phyloP scores from a whole-genome alignment of 208 protist genomes.

The Leishmania aethiopica region DNA sequence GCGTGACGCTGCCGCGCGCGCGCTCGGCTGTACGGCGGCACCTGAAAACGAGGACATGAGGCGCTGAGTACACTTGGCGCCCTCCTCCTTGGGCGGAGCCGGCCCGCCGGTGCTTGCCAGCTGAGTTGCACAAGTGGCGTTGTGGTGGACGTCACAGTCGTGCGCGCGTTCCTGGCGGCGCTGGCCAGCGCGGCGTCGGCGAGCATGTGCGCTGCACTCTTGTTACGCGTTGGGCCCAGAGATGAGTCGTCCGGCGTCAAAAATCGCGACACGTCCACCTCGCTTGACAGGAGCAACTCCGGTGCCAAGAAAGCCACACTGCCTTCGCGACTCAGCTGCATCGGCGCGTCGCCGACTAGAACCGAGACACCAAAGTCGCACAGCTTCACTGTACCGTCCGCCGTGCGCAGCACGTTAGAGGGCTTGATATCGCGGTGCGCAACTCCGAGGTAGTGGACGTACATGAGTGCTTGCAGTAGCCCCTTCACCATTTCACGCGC shows the following conservation, averaged over 20 bases:
- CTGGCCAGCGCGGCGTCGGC: neutral
- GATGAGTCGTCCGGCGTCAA: constrained; percentile 19
- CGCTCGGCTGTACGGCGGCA: too few species aligned
- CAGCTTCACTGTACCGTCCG: constrained; percentile 67
- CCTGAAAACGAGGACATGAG: neutral
- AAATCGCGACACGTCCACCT: constrained; percentile 37
- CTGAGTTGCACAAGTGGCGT: neutral
- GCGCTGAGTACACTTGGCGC: neutral
- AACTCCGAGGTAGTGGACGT: constrained; percentile 57
- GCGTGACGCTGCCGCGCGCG: neutral
- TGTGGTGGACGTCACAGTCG: neutral
- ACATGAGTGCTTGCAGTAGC: constrained; percentile 46
- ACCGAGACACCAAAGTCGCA: constrained; percentile 76
- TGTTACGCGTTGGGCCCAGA: constrained; percentile 9
- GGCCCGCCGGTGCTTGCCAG: neutral
- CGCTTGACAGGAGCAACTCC: constrained; percentile 53
- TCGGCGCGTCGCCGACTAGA: constrained; percentile 34
- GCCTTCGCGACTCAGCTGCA: constrained; percentile 51
- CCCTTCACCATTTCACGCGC: constrained; percentile 39
- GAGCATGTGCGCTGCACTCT: neutral
- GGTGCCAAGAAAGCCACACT: constrained; percentile 76
- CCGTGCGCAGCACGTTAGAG: constrained; percentile 69
- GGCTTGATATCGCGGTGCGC: constrained; percentile 83
- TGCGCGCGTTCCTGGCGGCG: neutral
- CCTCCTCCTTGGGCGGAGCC: neutral